Base-by-base conservation (phyloP, 306 rosid species). In the Vigna angularis region DNA sequence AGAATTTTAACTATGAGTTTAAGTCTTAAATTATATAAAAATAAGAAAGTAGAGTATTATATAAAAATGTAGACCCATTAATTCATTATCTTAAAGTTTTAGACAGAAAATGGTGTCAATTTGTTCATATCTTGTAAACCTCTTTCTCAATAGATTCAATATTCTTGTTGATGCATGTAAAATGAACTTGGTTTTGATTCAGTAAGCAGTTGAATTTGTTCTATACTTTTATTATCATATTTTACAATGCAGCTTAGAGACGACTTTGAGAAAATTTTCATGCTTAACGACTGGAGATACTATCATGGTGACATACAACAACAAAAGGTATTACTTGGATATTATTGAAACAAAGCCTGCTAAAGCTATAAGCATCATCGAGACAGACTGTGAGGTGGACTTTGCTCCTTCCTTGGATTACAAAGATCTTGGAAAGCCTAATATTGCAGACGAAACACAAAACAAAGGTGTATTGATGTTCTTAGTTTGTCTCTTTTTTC, bases 381-480 rank as follows among this genome's bases (percentile, higher is more conserved):
- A 95, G 91, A 95, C 98, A 9, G 99, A 95, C 86, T 93, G 98
- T 85, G 97, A 93, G 84, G 98, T 95, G 61, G 98, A 95, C 86
- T 93, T 95, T 78, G 99, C 97, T 76, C 97, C 99, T 77, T 97
- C 99, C 53, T 82, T 95, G 56, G 99, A 95, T 86, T 95, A 93
- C 89, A 89, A 91, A 87, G 93, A 90, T 83, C 97, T 96, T 17
- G 85, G 79, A 73, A 88, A 51, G 83, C 87, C 84, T 48, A 38
- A 24, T 69, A 78, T 82, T 48, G 74, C 81, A 83, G 74, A 79
- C 83, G 86, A 91, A 85, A 89, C 90, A 22, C 45, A 82, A 74
- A 85, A 79, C 67, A 84, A 66, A 90, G 97, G 97, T 92, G 11
- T 26, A 56, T 11, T 42, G 45, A 16, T 79, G 26, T 58, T 72